These are phyloP conservation scores for Hydnomerulius pinastri DNA, from an alignment of 768 basidiomycete species.

Conservation along the genomic window DNA sequence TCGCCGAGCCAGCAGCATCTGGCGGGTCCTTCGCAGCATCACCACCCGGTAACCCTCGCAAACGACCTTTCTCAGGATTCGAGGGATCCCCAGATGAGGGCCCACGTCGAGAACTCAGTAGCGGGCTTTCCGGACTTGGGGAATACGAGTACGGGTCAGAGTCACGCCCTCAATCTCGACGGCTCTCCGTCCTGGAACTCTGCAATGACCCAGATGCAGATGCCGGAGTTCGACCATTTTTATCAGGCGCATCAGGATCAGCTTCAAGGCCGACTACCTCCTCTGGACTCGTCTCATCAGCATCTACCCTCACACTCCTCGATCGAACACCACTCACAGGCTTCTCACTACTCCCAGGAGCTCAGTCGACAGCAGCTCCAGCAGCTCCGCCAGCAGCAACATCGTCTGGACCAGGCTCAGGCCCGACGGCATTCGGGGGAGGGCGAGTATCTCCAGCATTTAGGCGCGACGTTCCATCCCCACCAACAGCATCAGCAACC, in stretches of 20 bases:
- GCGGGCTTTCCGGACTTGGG: constrained; percentile 29
- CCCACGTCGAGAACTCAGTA: constrained; percentile 38
- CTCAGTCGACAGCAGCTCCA: constrained; percentile 47
- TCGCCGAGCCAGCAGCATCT: constrained; percentile 38
- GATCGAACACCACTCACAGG: constrained; percentile 40
- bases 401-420: constrained; percentile 35
- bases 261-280: constrained; percentile 46
- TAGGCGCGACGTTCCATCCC: constrained; percentile 35
- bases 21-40: constrained; percentile 34
- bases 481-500: constrained; percentile 29
- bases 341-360: constrained; percentile 48
- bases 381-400: constrained; percentile 39
- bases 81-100: constrained; percentile 48
- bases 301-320: constrained; percentile 52
- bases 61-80: constrained; percentile 63
- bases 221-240: constrained; percentile 47
- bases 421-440: constrained; percentile 36
- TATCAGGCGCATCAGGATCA: constrained; percentile 37
- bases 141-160: constrained; percentile 72
- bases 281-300: constrained; percentile 47
- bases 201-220: constrained; percentile 69
- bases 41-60: constrained; percentile 50
- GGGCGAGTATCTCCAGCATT: constrained; percentile 40
- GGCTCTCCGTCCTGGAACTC: constrained; percentile 86
- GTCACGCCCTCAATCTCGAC: constrained; percentile 75